phyloP scores from a whole-genome alignment of 306 rosid genomes.

The Prunus mongolica region DNA sequence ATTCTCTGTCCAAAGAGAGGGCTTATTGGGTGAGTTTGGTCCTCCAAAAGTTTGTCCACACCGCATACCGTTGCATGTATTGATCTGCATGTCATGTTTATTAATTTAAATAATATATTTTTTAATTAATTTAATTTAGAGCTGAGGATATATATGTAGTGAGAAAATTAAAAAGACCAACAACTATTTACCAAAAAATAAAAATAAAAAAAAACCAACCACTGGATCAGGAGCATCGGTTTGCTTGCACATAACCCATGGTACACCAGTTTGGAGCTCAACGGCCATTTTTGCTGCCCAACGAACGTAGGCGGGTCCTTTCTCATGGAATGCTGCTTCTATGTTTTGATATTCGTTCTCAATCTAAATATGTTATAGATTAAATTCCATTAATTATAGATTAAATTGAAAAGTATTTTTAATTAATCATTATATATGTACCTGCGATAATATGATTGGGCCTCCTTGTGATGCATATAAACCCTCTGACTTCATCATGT shows the following conservation, averaged over 20 bases:
- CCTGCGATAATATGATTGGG: slow-evolving; percentile 71
- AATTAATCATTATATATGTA: neutral
- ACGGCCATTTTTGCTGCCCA: slow-evolving; percentile 83
- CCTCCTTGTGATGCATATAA: slow-evolving; percentile 83
- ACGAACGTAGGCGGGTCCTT: slow-evolving; percentile 38
- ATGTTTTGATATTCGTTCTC: slow-evolving; percentile 71
- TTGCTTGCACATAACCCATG: slow-evolving; percentile 91
- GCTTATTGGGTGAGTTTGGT: slow-evolving; percentile 71
- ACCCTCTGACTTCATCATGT: slow-evolving; percentile 60
- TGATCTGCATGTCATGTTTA: slow-evolving; percentile 35
- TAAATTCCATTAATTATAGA: neutral
- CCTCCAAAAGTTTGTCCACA: slow-evolving; percentile 71
- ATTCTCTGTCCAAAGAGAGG: slow-evolving; percentile 73
- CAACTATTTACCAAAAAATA: no score
- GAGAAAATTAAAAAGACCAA: no score
- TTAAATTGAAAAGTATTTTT: no score
- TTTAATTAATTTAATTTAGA: no score
- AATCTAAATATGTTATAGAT: slow-evolving; percentile 27
- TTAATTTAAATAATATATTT: no score
- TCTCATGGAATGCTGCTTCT: slow-evolving; percentile 44
- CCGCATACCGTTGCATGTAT: slow-evolving; percentile 76
- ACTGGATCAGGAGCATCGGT: slow-evolving; percentile 78
- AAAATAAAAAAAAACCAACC: slow-evolving; percentile 11
- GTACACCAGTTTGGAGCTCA: slow-evolving; percentile 58
- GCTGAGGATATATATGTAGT: no score